These are phyloP conservation scores for Vitis hybrid DNA, from an alignment of 177 flowering plant species.

Conservation along the genomic window DNA sequence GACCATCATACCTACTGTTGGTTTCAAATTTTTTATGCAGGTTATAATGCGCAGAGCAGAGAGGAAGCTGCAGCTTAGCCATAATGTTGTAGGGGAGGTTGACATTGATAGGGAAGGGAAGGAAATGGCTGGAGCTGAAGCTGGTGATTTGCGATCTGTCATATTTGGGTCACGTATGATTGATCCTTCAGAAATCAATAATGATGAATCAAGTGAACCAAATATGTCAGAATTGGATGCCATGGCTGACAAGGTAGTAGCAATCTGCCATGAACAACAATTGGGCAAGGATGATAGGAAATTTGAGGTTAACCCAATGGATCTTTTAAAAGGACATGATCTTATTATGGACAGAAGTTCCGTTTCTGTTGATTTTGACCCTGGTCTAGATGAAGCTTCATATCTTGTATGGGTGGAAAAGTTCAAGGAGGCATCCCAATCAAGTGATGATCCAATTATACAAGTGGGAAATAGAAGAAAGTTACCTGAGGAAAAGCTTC, in stretches of 20 bases:
- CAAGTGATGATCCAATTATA: constrained; percentile 23
- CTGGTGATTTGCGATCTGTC: constrained; percentile 67
- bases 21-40: constrained; percentile 31
- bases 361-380: constrained; percentile 33
- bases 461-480: constrained; percentile 43
- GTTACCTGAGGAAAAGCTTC: constrained; percentile 43
- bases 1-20: not conserved
- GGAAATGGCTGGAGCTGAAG: constrained; percentile 42
- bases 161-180: constrained; percentile 76
- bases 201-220: constrained; percentile 37
- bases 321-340: constrained; percentile 31
- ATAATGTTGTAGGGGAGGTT: constrained; percentile 69
- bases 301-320: constrained; percentile 49
- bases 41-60: constrained; percentile 85
- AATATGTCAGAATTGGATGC: constrained; percentile 41
- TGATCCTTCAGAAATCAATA: constrained; percentile 53
- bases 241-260: constrained; percentile 63
- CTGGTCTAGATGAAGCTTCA: constrained; percentile 77
- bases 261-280: constrained; percentile 47
- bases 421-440: constrained; percentile 55
- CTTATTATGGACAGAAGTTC: constrained; percentile 20
- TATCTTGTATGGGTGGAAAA: constrained; percentile 87
- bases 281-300: constrained; percentile 42
- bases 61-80: constrained; percentile 80
- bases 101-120: constrained; percentile 34